phyloP scores from a whole-genome alignment of 2,329 filamentous ascomycete species.

The Sphaceloma murrayae region DNA sequence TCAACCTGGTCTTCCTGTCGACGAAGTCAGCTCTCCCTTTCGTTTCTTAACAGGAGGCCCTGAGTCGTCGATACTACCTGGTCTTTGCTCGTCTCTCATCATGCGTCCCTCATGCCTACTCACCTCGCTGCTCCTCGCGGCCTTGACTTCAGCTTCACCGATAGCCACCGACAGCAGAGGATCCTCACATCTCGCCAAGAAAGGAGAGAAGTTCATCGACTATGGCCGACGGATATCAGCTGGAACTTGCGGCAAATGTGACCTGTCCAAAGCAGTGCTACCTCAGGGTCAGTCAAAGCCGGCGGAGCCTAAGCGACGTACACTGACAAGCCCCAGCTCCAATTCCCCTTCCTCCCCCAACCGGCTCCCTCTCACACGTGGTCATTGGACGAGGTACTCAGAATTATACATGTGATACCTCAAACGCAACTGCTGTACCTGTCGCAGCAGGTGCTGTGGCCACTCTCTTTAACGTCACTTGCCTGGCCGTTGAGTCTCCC shows the following conservation, averaged over 20 bases:
- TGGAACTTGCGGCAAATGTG: constrained; percentile 19
- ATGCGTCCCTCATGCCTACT: constrained; percentile 14
- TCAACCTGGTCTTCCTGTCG: not conserved
- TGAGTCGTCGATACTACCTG: too few relatives aligned
- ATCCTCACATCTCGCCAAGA: not conserved
- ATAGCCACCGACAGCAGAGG: not conserved
- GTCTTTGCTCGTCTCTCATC: constrained; percentile 9
- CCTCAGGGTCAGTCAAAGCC: constrained; percentile 19
- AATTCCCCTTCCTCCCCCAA: constrained; percentile 49
- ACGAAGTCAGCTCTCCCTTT: not conserved
- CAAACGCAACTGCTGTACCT: constrained; percentile 52
- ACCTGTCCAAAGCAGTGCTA: constrained; percentile 21
- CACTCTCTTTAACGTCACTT: constrained; percentile 79
- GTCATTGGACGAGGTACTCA: constrained; percentile 81
- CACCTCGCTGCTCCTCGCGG: not conserved
- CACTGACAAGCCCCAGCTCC: constrained; percentile 22
- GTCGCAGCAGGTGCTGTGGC: constrained; percentile 64
- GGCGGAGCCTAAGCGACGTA: not conserved
- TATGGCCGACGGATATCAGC: constrained; percentile 13
- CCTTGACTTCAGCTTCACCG: constrained; percentile 2
- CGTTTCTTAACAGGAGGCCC: too few relatives aligned
- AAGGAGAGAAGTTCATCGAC: constrained; percentile 14
- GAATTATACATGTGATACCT: constrained; percentile 74
- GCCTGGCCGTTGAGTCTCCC: constrained; percentile 61
- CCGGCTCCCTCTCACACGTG: constrained; percentile 62